Evolutionary conservation across 495 filamentous ascomycete genomes (phyloP).

Genomic region (Tetracladium marchalianum): DNA sequence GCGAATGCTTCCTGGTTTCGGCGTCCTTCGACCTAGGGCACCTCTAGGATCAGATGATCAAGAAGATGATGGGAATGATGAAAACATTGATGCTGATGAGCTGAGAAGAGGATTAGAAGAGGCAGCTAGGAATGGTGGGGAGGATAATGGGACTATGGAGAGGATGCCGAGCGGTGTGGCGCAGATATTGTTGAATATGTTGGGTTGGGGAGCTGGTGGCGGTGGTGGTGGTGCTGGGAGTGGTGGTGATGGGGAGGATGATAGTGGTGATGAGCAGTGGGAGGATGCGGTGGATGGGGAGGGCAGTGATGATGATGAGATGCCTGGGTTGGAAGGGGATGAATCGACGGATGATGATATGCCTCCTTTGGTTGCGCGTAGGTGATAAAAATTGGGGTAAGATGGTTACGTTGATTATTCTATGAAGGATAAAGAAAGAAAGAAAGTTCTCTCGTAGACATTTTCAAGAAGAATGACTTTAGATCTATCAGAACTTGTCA

Average conservation of each 20-base stretch:
- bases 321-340: too few species aligned
- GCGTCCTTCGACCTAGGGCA: not conserved
- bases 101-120: not conserved
- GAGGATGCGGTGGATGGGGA: conserved; percentile 7
- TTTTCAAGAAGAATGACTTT: too few species aligned
- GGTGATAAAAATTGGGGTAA: too few species aligned
- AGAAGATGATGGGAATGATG: conserved; percentile 5
- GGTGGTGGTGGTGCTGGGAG: not conserved
- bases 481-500: too few species aligned
- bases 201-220: not conserved
- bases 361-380: too few species aligned
- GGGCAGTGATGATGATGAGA: conserved; percentile 14
- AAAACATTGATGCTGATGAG: conserved; percentile 7
- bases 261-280: not conserved
- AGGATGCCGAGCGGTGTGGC: not conserved
- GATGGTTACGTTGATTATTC: too few species aligned
- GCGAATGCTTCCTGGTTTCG: conserved; percentile 5
- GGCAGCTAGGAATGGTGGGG: not conserved
- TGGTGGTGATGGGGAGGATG: conserved; percentile 1
- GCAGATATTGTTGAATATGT: not conserved
- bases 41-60: conserved; percentile 1
- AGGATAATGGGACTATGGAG: not conserved
- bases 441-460: too few species aligned
- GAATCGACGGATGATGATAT: too few species aligned
- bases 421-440: too few species aligned